Percentiles rank a stretch among this genome's conserved stretches.
These are phyloP conservation scores for Zygotorulaspora sp. DNA, from an alignment of 805 yeast species.

Conservation along the genomic window DNA sequence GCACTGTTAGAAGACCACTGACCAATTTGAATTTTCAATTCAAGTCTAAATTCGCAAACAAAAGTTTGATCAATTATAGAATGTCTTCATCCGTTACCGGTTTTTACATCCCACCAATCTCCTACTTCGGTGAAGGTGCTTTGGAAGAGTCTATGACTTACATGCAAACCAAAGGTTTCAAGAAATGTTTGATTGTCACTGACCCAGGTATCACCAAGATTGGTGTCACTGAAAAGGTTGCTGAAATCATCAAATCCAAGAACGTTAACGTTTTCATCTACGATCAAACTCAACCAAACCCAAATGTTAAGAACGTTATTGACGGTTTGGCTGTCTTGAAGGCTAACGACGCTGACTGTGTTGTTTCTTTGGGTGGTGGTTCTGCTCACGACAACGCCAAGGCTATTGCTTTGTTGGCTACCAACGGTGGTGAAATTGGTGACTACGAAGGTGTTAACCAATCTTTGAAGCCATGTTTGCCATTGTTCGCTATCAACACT, in stretches of 20 bases:
- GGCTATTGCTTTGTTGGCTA: slow-evolving; percentile 39
- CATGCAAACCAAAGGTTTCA: slow-evolving; percentile 16
- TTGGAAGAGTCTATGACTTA: slow-evolving; percentile 19
- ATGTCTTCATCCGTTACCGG: slow-evolving; percentile 19
- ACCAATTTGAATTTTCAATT: background rate
- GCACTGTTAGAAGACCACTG: background rate
- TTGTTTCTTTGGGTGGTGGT: slow-evolving; percentile 45
- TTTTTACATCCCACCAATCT: slow-evolving; percentile 24
- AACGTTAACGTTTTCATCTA: slow-evolving; percentile 19
- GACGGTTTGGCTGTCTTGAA: slow-evolving; percentile 19
- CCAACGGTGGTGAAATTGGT: slow-evolving; percentile 39
- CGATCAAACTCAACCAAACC: slow-evolving; percentile 28
- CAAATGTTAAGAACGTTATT: slow-evolving; percentile 17
- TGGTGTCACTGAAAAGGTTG: slow-evolving; percentile 26
- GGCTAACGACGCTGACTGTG: slow-evolving; percentile 33
- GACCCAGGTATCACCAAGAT: slow-evolving; percentile 32
- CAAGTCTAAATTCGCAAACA: background rate
- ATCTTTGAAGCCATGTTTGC: slow-evolving; percentile 28
- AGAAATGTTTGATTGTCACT: slow-evolving; percentile 25
- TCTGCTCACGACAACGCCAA: slow-evolving; percentile 46
- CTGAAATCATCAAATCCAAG: slow-evolving; percentile 19
- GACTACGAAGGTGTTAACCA: slow-evolving; percentile 41
- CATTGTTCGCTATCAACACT: slow-evolving; percentile 43
- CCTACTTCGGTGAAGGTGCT: slow-evolving; percentile 26
- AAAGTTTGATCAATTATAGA: background rate